Evolutionary conservation across 2,329 filamentous ascomycete species (phyloP), one percentile per base, ranked within the genome.

Genomic region (Fusarium sp.): DNA sequence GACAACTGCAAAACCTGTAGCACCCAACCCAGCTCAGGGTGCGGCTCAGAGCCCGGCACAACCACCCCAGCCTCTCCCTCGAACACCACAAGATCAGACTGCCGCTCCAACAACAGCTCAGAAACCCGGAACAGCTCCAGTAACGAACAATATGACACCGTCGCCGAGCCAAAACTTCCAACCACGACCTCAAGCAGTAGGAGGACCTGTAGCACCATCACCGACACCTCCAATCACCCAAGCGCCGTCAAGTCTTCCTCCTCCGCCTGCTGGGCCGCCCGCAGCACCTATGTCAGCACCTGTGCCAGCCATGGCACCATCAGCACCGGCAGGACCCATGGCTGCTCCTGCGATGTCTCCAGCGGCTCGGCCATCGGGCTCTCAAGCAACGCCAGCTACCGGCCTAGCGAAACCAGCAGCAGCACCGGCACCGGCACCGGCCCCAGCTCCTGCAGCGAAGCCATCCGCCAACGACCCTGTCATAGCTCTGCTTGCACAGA

Each of bases 401-500:
- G 65, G 58, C 7, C 54, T 72, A 11, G 63, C 53, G 5, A 71
- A 73, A 28, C 65, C 72, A 24, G 56, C 45, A 15, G 17, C 59
- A 34, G 54, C 68, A n/a, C 57, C 69, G 15, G 64, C 46, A 22
- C 60, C 68, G 17, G 55, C 69, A 14, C 46, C 63, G 20, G 59
- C 63, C n/a, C 43, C 62, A 34, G 57, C 72, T 24, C 53, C 63
- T 17, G 66, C 63, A n/a, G 58, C 65, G 14, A 78, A 75, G 34
- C 66, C 74, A 31, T 70, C 74, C 8, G 60, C 80, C n/a, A 81
- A 83, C 24, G 93, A 95, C 74, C 92, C 92, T 1, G 93, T 96
- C 43, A 95, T 96, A 58, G 90, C 94, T 51, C 89, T 92, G 68
- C 82, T 96, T 26, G 93, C 93, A 0, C 91, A 93, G 72, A 88